Percentiles rank a stretch among this genome's conserved stretches.
These are phyloP conservation scores for Globisporangium canariense DNA, from an alignment of 352 stramenopile species.

Conservation along the genomic window DNA sequence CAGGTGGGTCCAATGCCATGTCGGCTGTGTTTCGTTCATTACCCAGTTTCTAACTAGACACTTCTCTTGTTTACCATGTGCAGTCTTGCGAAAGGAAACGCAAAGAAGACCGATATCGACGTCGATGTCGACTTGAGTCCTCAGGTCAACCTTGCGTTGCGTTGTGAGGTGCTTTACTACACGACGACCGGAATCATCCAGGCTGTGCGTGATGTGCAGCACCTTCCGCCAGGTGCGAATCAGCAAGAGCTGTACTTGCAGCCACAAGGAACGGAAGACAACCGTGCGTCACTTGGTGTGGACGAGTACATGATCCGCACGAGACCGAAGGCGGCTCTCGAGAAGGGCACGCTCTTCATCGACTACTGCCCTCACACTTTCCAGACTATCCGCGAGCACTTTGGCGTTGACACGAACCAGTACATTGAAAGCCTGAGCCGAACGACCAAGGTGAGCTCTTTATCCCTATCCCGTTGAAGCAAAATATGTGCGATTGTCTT, in stretches of 20 bases:
- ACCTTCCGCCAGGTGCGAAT: constrained; percentile 57
- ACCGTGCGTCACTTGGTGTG: constrained; percentile 68
- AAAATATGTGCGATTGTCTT: background rate
- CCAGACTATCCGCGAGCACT: constrained; percentile 83
- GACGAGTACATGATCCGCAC: constrained; percentile 86
- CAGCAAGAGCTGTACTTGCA: constrained; percentile 81
- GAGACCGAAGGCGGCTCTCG: constrained; percentile 60
- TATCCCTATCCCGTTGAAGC: no score
- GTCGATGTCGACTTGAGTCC: constrained; percentile 84
- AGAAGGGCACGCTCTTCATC: constrained; percentile 84
- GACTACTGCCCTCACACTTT: constrained; percentile 86
- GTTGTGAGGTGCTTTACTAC: constrained; percentile 86
- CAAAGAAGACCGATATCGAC: constrained; percentile 62
- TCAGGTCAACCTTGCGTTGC: constrained; percentile 82
- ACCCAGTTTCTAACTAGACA: background rate
- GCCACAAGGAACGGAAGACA: constrained; percentile 74
- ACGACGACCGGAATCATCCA: constrained; percentile 88
- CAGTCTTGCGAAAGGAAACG: constrained; percentile 15
- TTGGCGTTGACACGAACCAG: constrained; percentile 76
- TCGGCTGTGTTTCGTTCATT: background rate
- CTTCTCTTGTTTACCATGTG: background rate
- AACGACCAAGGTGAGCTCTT: constrained; percentile 55
- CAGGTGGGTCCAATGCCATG: constrained; percentile 18
- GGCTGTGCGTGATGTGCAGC: constrained; percentile 69
- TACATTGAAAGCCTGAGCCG: constrained; percentile 83